Conservation (phyloP, 106 monocot species). For the Hemerocallis citrina region DNA sequence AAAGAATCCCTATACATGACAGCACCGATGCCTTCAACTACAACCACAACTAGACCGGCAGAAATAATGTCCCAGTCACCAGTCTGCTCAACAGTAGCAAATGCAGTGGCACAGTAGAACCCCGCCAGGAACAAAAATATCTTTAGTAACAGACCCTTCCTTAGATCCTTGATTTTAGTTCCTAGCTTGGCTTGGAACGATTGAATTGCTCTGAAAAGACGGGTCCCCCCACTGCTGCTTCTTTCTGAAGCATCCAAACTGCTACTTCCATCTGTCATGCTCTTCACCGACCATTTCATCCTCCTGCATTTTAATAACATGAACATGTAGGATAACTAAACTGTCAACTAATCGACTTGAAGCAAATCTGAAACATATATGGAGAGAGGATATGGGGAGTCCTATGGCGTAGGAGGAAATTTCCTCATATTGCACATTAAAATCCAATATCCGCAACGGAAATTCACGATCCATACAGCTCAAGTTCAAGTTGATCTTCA, state of each 20-base stretch:
- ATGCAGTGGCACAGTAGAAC: slow-evolving; percentile 92
- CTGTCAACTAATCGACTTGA: too few species aligned
- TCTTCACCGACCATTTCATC: slow-evolving; percentile 27
- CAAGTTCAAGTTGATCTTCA: too few species aligned
- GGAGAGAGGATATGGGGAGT: too few species aligned
- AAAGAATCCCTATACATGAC: slow-evolving; percentile 75
- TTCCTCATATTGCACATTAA: too few species aligned
- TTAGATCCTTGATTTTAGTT: slow-evolving; percentile 34
- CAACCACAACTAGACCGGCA: slow-evolving; percentile 80
- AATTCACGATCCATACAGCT: too few species aligned
- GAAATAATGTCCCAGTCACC: slow-evolving; percentile 98
- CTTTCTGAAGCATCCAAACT: slow-evolving; percentile 26
- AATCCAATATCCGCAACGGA: too few species aligned
- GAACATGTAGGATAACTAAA: background rate
- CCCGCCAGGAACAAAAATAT: slow-evolving; percentile 76
- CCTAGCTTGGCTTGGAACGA: slow-evolving; percentile 34
- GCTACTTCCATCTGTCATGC: slow-evolving; percentile 30
- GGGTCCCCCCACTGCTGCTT: slow-evolving; percentile 31
- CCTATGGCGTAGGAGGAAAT: too few species aligned
- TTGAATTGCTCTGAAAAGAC: slow-evolving; percentile 46
- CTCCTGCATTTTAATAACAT: slow-evolving; percentile 32
- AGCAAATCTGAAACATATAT: too few species aligned
- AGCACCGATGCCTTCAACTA: slow-evolving; percentile 85
- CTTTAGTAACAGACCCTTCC: slow-evolving; percentile 56
- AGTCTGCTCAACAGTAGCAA: slow-evolving; percentile 89